These are phyloP conservation scores for Colletotrichum phormii DNA, from an alignment of 2,329 filamentous ascomycete species.

Conservation along the genomic window DNA sequence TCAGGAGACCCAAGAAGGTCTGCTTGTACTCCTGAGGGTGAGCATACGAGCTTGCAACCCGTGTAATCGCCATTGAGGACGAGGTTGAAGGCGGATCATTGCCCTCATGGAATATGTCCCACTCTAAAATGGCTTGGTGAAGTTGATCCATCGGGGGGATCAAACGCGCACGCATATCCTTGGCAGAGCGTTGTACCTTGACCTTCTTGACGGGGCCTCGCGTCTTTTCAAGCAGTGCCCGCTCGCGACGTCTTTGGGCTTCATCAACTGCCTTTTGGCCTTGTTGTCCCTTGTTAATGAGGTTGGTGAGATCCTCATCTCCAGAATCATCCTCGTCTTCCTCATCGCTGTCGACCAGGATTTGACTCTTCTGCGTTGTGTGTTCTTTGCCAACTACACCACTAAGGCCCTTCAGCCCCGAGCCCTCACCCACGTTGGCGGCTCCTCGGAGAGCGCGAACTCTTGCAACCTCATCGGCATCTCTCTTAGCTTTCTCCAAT, in stretches of 20 bases:
- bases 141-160: constrained; percentile 88
- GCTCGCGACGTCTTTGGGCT: constrained; percentile 57
- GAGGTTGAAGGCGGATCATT: constrained; percentile 85
- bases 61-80: constrained; percentile 67
- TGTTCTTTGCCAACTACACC: constrained; percentile 84
- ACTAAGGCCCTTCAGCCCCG: constrained; percentile 77
- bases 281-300: constrained; percentile 60
- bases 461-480: constrained; percentile 77
- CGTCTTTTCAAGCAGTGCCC: constrained; percentile 65
- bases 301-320: constrained; percentile 54
- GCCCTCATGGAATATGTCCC: constrained; percentile 94
- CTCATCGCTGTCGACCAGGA: constrained; percentile 88
- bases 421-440: constrained; percentile 78
- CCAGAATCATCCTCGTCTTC: constrained; percentile 74
- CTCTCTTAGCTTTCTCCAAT: constrained; percentile 78
- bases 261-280: constrained; percentile 62
- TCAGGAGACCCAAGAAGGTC: constrained; percentile 90
- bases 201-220: constrained; percentile 85
- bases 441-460: constrained; percentile 71
- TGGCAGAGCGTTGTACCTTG: constrained; percentile 82
- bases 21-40: constrained; percentile 84
- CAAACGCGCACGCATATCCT: constrained; percentile 93
- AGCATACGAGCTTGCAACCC: constrained; percentile 82
- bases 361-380: constrained; percentile 78
- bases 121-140: constrained; percentile 87